Base-by-base conservation (phyloP, 2,329 filamentous ascomycete genomes). In the Leptographium galeiforme region DNA sequence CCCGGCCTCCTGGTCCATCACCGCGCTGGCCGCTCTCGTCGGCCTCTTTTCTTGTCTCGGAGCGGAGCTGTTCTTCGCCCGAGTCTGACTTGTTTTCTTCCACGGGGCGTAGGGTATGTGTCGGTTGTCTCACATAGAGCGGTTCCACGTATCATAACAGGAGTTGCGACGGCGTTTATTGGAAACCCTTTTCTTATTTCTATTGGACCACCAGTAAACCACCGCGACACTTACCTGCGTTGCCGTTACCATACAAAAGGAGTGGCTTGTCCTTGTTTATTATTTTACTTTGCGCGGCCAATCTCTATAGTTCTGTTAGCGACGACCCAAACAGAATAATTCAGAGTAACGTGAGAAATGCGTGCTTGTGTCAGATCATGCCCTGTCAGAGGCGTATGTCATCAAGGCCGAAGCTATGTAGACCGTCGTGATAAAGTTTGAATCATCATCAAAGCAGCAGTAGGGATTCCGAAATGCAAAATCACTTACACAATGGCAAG, bases 331-430 rank as follows among this genome's bases (percentile, higher is more conserved):
- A 33, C 7, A 19, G 11, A 19, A 14, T 4, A 48, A 11, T 41
- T 7, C 14, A 13, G 14, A 39, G 11, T 34, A 51, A 51, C 12
- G 18, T 30, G 19, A 48, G 6, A 32, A n/a, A 30, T 53, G 41
- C 39, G 47, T 56, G 57, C 57, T 58, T 58, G 54, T 44, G 57
- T 60, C 58, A 60, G 57, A 25, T 50, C 50, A 59, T 64, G 82
- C 84, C 83, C 73, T 82, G 84, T 87, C 84, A 87, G 73, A 81
- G 83, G 83, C 82, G 53, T 71, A 72, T 82, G 73, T 88, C 85
- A 87, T 87, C 85, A 89, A 85, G 72, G 77, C 79, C 72, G 71
- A 68, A 78, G 70, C 81, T 89, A 87, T 84, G 85, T 84, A 85
- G 85, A 89, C 85, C 85, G 85, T 89, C 85, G 85, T 89, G 85